phyloP scores from a whole-genome alignment of 192 early-diverging fungal species.

The Coemansia guatemalensis region DNA sequence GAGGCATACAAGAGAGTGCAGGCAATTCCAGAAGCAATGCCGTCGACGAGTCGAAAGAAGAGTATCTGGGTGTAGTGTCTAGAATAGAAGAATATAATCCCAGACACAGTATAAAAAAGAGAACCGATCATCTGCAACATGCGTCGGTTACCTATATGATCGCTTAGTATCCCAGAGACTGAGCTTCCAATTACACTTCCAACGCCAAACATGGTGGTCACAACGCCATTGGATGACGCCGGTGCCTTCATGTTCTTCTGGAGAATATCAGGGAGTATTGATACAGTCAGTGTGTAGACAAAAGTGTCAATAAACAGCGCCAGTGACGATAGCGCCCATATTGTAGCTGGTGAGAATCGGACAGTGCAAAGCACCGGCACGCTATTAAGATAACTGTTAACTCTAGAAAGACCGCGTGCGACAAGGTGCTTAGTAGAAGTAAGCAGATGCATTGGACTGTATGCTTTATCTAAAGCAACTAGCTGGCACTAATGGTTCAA shows the following conservation, averaged over 20 bases:
- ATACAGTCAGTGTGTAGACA: slow-evolving; percentile 32
- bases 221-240: slow-evolving; percentile 34
- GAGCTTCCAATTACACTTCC: slow-evolving; percentile 19
- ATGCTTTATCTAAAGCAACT: background rate
- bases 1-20: slow-evolving; percentile 39
- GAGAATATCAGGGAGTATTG: slow-evolving; percentile 32
- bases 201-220: slow-evolving; percentile 42
- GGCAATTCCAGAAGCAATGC: slow-evolving; percentile 31
- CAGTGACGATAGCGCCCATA: slow-evolving; percentile 35
- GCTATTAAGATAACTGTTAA: background rate
- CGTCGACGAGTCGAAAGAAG: slow-evolving; percentile 33
- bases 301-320: slow-evolving; percentile 45
- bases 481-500: background rate
- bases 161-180: slow-evolving; percentile 20
- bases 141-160: slow-evolving; percentile 17
- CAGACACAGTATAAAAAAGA: slow-evolving; percentile 19
- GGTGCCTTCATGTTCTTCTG: slow-evolving; percentile 33
- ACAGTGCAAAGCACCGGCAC: slow-evolving; percentile 4
- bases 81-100: slow-evolving; percentile 28
- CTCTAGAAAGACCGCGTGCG: background rate
- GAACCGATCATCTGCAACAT: slow-evolving; percentile 20
- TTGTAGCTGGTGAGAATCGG: slow-evolving; percentile 19
- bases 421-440: background rate
- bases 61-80: slow-evolving; percentile 36
- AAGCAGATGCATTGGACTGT: background rate